Base-by-base conservation (phyloP, 192 early-diverging fungal species). In the Entomortierella chlamydospora region DNA sequence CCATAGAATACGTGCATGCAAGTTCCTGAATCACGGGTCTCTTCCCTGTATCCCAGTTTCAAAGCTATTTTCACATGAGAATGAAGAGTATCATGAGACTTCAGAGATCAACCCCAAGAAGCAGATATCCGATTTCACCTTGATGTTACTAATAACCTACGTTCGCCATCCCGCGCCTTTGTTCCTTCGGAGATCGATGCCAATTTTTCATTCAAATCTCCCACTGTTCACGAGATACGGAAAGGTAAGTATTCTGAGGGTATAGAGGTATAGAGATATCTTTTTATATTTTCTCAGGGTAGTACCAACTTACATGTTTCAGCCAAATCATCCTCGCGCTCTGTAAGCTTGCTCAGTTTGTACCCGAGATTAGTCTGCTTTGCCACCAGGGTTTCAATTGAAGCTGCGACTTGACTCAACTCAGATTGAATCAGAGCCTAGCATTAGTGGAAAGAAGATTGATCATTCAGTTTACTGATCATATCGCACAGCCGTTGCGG, bases 1-100 rank as follows among this genome's bases (percentile, higher is more conserved):
- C 91, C 92, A 30, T 78, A 43, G 15, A 88, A 78, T 31, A 81
- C 80, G 72, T 89, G 74, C 28, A 85, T 73, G 33, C 81, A 83
- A 6, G 84, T 85, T 29, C 84, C 84, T 25, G 72, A 73, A 22
- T 83, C 72, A 17, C 51, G 59, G 7, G 69, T 65, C 39, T 76
- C 68, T 41, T 76, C 77, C 13, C 72, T 64, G 63, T 69, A 68
- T 26, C 63, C 62, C 10, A 70, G 15, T 67, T 82, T 61, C 10
- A 81, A 56, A n/a, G 59, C 79, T 81, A 53, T 22, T 2, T 33
- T 33, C 33, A 17, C 23, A 29, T 41, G 45, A 56, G 3, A 56
- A 54, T 9, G 34, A 53, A n/a, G n/a, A n/a, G n/a, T n/a, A n/a
- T 28, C 15, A 49, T 47, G 1, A 29, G 34, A 4, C 4, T 37